A percentile compares a stretch with the other conserved stretches of the same genome.
Conservation (phyloP, 1,139 yeast species). For the Yamadazyma oceani region DNA sequence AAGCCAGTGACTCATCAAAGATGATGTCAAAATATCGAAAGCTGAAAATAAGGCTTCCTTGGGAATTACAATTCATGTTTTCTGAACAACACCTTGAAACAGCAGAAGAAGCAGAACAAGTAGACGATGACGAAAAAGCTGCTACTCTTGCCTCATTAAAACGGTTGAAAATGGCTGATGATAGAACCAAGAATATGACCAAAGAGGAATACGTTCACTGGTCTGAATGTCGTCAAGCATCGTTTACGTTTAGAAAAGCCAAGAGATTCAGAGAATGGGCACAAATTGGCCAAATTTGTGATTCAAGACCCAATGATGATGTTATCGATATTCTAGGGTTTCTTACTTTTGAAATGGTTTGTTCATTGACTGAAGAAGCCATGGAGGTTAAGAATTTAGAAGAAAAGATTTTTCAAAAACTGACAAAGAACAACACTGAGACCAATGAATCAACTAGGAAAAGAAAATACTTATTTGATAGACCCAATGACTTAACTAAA, state of each 20-base stretch:
- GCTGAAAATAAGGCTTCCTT: conserved; percentile 81
- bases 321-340: conserved; percentile 95
- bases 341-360: conserved; percentile 93
- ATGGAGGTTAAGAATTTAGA: conserved; percentile 74
- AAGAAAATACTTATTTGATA: conserved; percentile 76
- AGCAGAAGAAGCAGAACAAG: conserved; percentile 76
- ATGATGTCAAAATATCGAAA: conserved; percentile 66
- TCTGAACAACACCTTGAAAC: conserved; percentile 83
- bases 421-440: conserved; percentile 24
- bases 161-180: conserved; percentile 89
- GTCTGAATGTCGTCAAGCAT: conserved; percentile 98
- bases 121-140: conserved; percentile 85
- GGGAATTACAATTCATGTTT: conserved; percentile 96
- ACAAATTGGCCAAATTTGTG: conserved; percentile 79
- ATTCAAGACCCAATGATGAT: conserved; percentile 92
- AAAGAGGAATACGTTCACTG: conserved; percentile 97
- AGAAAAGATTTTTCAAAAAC: conserved; percentile 43
- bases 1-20: conserved; percentile 50
- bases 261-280: conserved; percentile 97
- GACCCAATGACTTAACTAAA: conserved; percentile 82
- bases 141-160: conserved; percentile 87
- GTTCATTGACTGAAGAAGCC: conserved; percentile 91
- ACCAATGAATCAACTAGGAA: conserved; percentile 27
- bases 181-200: conserved; percentile 90
- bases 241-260: conserved; percentile 90